phyloP scores from a whole-genome alignment of 2,329 filamentous ascomycete species.

The Dothideomycetidae sp. region DNA sequence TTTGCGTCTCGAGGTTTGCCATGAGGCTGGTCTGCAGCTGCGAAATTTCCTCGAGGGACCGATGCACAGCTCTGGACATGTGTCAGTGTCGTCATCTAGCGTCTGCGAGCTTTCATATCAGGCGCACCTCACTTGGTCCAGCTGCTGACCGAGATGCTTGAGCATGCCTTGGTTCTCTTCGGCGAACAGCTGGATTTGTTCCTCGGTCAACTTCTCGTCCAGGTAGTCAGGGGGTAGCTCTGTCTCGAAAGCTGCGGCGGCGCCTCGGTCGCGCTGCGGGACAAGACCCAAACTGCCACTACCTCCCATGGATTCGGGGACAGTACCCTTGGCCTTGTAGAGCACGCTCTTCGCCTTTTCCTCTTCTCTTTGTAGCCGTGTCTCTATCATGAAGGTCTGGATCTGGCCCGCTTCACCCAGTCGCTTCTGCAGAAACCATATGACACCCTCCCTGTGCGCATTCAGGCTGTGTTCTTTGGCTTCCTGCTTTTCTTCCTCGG shows the following conservation, averaged over 20 bases:
- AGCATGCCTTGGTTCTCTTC: constrained; percentile 87
- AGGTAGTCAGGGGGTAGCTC: constrained; percentile 1
- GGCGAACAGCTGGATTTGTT: constrained; percentile 87
- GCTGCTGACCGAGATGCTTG: constrained; percentile 81
- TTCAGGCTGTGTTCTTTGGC: constrained; percentile 51
- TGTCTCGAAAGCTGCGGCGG: constrained; percentile 1
- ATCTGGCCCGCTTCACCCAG: constrained; percentile 63
- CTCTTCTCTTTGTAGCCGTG: constrained; percentile 65
- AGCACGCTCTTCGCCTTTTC: constrained; percentile 81
- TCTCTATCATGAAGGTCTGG: constrained; percentile 88
- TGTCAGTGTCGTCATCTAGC: not conserved
- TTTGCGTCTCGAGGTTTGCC: constrained; percentile 70
- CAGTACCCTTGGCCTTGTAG: constrained; percentile 46
- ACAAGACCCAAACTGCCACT: constrained; percentile 1
- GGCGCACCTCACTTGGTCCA: constrained; percentile 82
- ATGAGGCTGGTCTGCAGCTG: constrained; percentile 84
- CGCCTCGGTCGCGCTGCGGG: constrained; percentile 5
- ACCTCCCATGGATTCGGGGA: constrained; percentile 5
- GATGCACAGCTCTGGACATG: constrained; percentile 59
- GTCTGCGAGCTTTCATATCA: not conserved
- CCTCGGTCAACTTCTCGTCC: constrained; percentile 29
- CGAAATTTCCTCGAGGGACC: constrained; percentile 80
- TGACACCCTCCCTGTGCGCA: constrained; percentile 63
- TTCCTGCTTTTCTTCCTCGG: constrained; percentile 60
- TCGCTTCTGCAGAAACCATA: constrained; percentile 66